Conservation (phyloP, 306 rosid species). For the Fragaria vesca region DNA sequence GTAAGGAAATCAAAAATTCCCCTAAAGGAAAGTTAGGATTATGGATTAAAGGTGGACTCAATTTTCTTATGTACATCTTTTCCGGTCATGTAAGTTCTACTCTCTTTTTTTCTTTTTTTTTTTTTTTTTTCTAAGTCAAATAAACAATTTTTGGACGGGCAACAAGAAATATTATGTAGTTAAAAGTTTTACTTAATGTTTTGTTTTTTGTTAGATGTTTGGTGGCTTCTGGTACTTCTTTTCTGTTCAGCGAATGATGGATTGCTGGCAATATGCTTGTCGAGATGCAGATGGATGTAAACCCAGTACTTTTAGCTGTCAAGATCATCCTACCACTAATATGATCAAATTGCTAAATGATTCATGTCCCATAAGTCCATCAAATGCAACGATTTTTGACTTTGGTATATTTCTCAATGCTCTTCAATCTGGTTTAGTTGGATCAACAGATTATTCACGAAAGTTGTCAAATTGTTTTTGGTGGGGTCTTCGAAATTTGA, state of each 20-base stretch:
- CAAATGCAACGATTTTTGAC: not conserved
- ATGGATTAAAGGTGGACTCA: not conserved
- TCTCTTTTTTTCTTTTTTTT: too few species aligned
- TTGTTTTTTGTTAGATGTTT: not conserved
- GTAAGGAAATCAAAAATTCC: not conserved
- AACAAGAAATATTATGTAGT: too few species aligned
- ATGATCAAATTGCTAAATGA: not conserved
- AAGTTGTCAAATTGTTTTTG: constrained; percentile 33
- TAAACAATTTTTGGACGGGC: too few species aligned
- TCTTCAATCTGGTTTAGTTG: constrained; percentile 20
- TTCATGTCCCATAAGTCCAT: not conserved
- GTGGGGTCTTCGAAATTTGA: constrained; percentile 41
- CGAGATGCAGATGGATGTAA: not conserved
- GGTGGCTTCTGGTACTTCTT: constrained; percentile 35
- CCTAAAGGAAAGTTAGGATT: not conserved
- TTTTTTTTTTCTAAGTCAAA: too few species aligned
- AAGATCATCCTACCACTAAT: not conserved
- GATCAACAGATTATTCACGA: constrained; percentile 9
- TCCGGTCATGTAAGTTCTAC: not conserved
- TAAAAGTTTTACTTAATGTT: too few species aligned
- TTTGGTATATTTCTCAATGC: constrained; percentile 36
- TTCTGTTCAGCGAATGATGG: constrained; percentile 16
- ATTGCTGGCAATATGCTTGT: constrained; percentile 19
- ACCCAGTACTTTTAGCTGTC: not conserved
- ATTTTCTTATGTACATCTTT: not conserved